Percentiles rank a stretch among this genome's conserved stretches.
phyloP scores from a whole-genome alignment of 441 rosid genomes.

The Corymbia citriodora region DNA sequence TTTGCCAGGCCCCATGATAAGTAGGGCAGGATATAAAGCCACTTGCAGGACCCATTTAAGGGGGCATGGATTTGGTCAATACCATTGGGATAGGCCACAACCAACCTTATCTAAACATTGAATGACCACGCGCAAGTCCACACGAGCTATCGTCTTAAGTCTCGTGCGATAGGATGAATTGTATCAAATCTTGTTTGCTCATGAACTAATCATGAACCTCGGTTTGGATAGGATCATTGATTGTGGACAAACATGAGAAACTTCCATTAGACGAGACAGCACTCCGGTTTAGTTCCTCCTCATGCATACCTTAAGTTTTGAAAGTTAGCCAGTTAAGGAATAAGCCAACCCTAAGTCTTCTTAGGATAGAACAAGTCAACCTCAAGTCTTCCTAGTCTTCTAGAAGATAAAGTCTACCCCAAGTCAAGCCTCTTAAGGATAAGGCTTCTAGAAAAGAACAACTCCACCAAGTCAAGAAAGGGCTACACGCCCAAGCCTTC shows the following conservation, averaged over 20 bases:
- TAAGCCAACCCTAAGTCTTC: background rate
- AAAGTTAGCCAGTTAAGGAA: background rate
- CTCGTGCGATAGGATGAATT: too few species aligned
- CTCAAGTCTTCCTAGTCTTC: background rate
- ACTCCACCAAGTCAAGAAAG: background rate
- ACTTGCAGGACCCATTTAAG: too few species aligned
- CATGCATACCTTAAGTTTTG: too few species aligned
- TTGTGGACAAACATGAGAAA: too few species aligned
- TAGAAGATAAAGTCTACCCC: background rate
- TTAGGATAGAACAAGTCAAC: background rate
- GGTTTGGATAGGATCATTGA: rapidly evolving
- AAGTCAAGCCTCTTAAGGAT: background rate
- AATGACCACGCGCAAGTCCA: too few species aligned
- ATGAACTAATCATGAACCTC: too few species aligned
- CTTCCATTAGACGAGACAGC: rapidly evolving
- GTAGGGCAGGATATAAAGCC: too few species aligned
- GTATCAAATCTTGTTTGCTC: too few species aligned
- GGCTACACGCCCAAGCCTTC: background rate
- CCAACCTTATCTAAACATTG: rapidly evolving
- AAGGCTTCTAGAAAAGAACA: background rate
- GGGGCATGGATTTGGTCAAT: too few species aligned
- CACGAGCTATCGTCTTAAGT: too few species aligned
- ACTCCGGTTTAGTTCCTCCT: too few species aligned
- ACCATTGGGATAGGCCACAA: too few species aligned
- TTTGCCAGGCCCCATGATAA: rapidly evolving